Evolutionary conservation across 2,329 filamentous ascomycete genomes (phyloP), one percentile per base, ranked within the genome.

Genomic region (Macrophomina tecta): DNA sequence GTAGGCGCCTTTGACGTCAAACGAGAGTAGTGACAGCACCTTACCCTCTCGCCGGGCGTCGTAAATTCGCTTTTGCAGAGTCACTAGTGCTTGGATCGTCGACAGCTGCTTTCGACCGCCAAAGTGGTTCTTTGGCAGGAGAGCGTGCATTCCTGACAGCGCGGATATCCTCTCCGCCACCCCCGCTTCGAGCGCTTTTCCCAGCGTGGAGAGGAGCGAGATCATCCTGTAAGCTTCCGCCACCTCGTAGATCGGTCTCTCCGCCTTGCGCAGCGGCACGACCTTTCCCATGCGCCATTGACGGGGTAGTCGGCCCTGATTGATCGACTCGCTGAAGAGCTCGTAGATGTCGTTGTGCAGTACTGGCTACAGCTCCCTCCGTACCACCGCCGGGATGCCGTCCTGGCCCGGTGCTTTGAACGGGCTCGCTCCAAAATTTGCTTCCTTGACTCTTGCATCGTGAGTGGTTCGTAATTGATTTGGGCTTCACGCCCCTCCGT

Each of bases 1-100:
- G 66, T 79, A 82, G 61, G 76, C 79, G 18, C 78, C 77, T 68
- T 81, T 81, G 1, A 82, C 71, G 69, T 81, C 75, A 61, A 81
- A 81, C 64, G 73, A 78, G 53, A 79, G 70, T 9, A 80, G 70
- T 56, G 74, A 78, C 4, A 79, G 67, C 5, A 76, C 73, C 68
- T 73, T 72, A 53, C 69, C 65, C 45, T 68, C 72, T 70, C 66
- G 72, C 78, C 62, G 77, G 42, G 70, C 75, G 3, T 70, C 66
- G 45, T 76, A 75, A 38, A 78, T 73, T 5, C 72, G 18, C 67
- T 77, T 69, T 64, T 73, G 55, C 12, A 79, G 49, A 40, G 76
- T 67, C 2, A 74, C 5, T 4, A 81, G 73, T 64, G 77, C 76
- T 55, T 80, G 71, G 69, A 76, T 74, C 32, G 72, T 72, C 34